Evolutionary conservation across 2,329 filamentous ascomycete species (phyloP), one percentile per base, ranked within the genome.

Genomic region (Penicillium palitans): DNA sequence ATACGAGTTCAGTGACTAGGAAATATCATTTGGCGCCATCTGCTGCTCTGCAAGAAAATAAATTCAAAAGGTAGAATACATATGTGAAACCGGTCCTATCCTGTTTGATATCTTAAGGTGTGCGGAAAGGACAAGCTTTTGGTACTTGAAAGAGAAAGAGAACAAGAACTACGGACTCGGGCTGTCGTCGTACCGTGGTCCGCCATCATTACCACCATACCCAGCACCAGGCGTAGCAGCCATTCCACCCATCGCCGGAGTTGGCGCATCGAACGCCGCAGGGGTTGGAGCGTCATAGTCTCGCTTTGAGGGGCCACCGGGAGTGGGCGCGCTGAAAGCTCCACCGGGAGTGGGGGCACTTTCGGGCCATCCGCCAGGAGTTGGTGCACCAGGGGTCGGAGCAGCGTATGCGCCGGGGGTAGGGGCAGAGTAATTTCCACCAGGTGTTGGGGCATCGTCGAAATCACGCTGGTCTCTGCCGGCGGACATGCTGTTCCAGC

Each of bases 371-470:
- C 66, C 71, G 25, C 66, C 78, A 64, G 70, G 80, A 48, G 81
- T 84, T 12, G 81, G 78, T n/a, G 84, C 87, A 27, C 85, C 87
- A 0, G 89, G 89, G 0, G 89, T 92, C 0, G 88, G 88, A 17
- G 88, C 89, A 37, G 68, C 71, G 47, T 76, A 57, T 78, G 83
- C 47, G 75, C 85, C 86, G 1, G 87, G 87, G 0, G 87, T 90
- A 1, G 87, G 86, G 2, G 87, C 88, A 7, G 84, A 82, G 56
- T 89, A 88, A 50, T 74, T 69, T 7, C 84, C 87, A 3, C 87
- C 88, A 0, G 88, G 90, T 0, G 90, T 92, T 0, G 89, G 89
- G 4, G 90, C 90, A 65, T 93, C 90, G 66, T 90, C 66, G n/a
- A 62, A 91, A 0, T 83, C 70, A 25, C 72, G 71, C 45, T 70